Evolutionary conservation across 225 moss, liverwort and hornwort species (phyloP).

Genomic region (Polytrichum formosum): DNA sequence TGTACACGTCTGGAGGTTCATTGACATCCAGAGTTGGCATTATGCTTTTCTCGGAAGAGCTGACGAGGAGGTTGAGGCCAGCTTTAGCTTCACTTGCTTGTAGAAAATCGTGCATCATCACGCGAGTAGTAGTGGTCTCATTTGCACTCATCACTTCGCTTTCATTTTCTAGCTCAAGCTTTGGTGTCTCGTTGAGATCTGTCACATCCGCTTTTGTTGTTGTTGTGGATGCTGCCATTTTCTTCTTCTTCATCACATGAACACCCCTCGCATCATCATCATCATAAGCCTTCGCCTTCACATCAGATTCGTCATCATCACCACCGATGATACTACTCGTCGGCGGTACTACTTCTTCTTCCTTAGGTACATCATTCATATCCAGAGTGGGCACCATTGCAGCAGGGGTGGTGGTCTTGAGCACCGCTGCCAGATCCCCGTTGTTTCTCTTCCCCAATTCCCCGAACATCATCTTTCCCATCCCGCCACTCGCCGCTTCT

Average conservation of each 20-base stretch:
- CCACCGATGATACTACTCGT: conserved; percentile 6
- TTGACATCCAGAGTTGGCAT: conserved; percentile 16
- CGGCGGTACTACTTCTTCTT: conserved; percentile 11
- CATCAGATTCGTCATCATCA: conserved; percentile 18
- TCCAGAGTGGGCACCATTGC: conserved; percentile 9
- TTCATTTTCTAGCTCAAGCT: conserved; percentile 24
- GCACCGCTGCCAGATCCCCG: background rate
- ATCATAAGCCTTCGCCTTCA: conserved; percentile 3
- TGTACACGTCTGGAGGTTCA: conserved; percentile 15
- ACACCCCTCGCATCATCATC: conserved; percentile 1
- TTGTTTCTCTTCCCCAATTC: too few species aligned
- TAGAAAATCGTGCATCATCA: conserved; percentile 13
- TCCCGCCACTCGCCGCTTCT: background rate
- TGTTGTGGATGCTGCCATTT: background rate
- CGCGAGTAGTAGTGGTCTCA: conserved; percentile 10
- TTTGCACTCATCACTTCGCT: conserved; percentile 4
- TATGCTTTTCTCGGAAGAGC: background rate
- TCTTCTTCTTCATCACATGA: conserved; percentile 8
- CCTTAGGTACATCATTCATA: conserved; percentile 14
- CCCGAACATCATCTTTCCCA: background rate
- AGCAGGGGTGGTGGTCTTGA: background rate
- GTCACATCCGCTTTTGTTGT: conserved; percentile 38
- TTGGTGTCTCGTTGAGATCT: conserved; percentile 19
- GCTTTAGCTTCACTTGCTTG: conserved; percentile 14
- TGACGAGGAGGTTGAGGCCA: conserved; percentile 2